Evolutionary conservation across 768 basidiomycete species (phyloP).

Genomic region (Gautieria morchelliformis): DNA sequence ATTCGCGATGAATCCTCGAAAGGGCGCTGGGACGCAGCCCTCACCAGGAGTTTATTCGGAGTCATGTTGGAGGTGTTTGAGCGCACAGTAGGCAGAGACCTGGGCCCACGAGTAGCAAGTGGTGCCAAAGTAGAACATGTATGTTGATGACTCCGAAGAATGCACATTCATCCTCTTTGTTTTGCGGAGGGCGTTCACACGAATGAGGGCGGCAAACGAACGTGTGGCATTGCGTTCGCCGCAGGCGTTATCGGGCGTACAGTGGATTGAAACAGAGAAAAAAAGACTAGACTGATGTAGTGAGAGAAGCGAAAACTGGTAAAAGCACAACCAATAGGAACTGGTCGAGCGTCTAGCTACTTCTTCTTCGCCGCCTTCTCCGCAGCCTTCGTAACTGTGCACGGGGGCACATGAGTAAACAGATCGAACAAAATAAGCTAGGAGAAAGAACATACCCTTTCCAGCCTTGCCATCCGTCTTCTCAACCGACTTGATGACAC

Average conservation of each 20-base stretch:
- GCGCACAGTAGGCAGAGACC: slow-evolving; percentile 74
- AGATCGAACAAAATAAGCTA: too few species aligned
- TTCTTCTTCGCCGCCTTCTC: slow-evolving; percentile 94
- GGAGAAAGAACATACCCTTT: slow-evolving; percentile 71
- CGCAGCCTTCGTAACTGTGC: slow-evolving; percentile 81
- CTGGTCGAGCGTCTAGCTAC: slow-evolving; percentile 1
- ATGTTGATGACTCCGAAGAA: slow-evolving; percentile 28
- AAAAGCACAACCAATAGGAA: slow-evolving; percentile 7
- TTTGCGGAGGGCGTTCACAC: slow-evolving; percentile 5
- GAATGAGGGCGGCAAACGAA: slow-evolving; percentile 8
- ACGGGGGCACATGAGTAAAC: slow-evolving; percentile 5
- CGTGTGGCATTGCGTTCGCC: slow-evolving; percentile 4
- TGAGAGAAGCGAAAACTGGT: slow-evolving; percentile 7
- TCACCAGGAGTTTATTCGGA: slow-evolving; percentile 68
- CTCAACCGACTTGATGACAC: slow-evolving; percentile 97
- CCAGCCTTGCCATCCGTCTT: slow-evolving; percentile 86
- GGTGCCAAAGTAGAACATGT: slow-evolving; percentile 63
- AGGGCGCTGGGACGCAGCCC: slow-evolving; percentile 91
- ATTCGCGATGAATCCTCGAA: slow-evolving; percentile 88
- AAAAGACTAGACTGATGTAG: slow-evolving; percentile 2
- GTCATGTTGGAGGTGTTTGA: slow-evolving; percentile 95
- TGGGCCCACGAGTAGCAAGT: slow-evolving; percentile 53
- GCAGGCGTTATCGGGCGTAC: slow-evolving; percentile 8
- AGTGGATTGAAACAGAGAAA: slow-evolving; percentile 5
- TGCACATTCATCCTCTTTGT: background rate